Conservation (phyloP, 768 basidiomycete species). For the Mycena pura region DNA sequence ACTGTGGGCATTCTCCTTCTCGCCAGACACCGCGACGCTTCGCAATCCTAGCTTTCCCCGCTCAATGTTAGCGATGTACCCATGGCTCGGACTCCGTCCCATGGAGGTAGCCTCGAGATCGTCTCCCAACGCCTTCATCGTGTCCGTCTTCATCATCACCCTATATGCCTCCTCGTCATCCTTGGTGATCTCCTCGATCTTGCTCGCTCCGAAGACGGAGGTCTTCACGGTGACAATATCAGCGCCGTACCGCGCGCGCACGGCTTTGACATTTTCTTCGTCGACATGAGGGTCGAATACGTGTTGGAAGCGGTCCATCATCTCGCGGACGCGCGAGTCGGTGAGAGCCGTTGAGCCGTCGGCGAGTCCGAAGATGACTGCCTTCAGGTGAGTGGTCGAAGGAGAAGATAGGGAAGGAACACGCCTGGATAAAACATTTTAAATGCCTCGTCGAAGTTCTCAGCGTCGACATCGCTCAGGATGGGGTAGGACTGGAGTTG, state of each 20-base stretch:
- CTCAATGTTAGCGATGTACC: background rate
- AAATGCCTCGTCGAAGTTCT: conserved; percentile 59
- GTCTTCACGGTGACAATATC: conserved; percentile 28
- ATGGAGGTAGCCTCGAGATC: background rate
- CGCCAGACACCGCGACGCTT: no score
- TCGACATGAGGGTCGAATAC: conserved; percentile 29
- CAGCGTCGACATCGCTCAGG: conserved; percentile 49
- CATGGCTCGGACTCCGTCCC: background rate
- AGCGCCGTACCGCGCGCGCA: conserved; percentile 27
- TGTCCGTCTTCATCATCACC: conserved; percentile 52
- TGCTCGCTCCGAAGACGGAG: conserved; percentile 28
- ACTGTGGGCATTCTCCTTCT: no score
- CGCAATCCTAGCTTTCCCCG: background rate
- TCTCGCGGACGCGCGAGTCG: conserved; percentile 26
- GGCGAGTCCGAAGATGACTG: conserved; percentile 35
- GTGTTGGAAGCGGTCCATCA: conserved; percentile 32
- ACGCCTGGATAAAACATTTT: conserved; percentile 50
- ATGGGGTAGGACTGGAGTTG: conserved; percentile 45
- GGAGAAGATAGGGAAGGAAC: conserved; percentile 6
- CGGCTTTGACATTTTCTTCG: conserved; percentile 22
- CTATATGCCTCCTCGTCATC: conserved; percentile 37
- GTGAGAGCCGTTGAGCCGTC: conserved; percentile 34
- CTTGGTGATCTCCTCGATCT: conserved; percentile 27
- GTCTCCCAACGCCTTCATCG: conserved; percentile 45
- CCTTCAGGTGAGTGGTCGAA: no score